Evolutionary conservation across 768 basidiomycete genomes (phyloP).

Genomic region (Collybia nuda): DNA sequence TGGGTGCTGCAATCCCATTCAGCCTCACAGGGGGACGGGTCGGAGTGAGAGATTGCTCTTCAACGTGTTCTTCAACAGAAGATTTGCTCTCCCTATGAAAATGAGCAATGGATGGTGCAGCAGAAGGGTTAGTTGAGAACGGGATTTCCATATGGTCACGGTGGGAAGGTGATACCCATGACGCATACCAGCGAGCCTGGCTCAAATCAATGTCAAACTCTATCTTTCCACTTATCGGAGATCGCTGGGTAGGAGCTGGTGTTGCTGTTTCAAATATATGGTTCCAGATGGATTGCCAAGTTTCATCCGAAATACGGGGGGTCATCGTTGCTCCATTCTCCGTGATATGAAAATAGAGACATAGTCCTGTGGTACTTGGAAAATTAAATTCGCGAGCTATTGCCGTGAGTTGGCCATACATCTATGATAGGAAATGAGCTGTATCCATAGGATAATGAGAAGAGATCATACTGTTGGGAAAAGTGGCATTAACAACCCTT

Average conservation of each 20-base stretch:
- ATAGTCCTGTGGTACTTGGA: constrained; percentile 74
- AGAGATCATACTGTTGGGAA: constrained; percentile 57
- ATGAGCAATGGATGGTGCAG: constrained; percentile 48
- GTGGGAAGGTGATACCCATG: constrained; percentile 60
- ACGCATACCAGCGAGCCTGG: constrained; percentile 76
- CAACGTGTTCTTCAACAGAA: constrained; percentile 35
- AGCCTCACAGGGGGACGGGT: constrained; percentile 31
- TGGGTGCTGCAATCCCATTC: constrained; percentile 25
- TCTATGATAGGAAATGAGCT: constrained; percentile 35
- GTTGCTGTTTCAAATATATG: constrained; percentile 50
- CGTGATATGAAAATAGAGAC: constrained; percentile 70
- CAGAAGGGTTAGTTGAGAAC: constrained; percentile 33
- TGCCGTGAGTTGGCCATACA: constrained; percentile 73
- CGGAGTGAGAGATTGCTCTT: constrained; percentile 25
- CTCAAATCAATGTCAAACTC: constrained; percentile 85
- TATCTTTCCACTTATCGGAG: constrained; percentile 73
- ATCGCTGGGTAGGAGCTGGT: constrained; percentile 28
- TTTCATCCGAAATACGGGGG: constrained; percentile 77
- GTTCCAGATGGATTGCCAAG: constrained; percentile 73
- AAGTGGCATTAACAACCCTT: constrained; percentile 74
- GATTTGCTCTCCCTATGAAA: constrained; percentile 55
- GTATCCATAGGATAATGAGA: background rate
- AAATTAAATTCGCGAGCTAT: constrained; percentile 84
- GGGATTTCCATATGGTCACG: constrained; percentile 41
- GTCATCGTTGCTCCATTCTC: constrained; percentile 56